Evolutionary conservation across 768 basidiomycete species (phyloP).

Genomic region (Termitomyces sp.): DNA sequence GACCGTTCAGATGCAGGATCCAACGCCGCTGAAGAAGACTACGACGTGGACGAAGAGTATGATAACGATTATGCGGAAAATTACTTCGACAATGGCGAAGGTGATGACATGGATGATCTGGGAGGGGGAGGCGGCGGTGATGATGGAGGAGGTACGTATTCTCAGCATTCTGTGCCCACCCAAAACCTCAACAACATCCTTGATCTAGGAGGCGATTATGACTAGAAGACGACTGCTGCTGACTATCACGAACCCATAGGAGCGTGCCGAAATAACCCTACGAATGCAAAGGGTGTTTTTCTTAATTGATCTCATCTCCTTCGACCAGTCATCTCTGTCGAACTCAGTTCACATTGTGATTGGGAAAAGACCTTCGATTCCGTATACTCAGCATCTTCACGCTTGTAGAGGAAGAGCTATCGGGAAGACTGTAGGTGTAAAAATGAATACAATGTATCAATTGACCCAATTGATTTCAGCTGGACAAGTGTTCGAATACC

Average conservation of each 20-base stretch:
- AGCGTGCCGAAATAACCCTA: background rate
- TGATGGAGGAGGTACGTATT: constrained; percentile 48
- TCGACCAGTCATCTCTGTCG: background rate
- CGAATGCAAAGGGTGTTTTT: no score
- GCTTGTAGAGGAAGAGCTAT: background rate
- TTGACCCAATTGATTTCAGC: no score
- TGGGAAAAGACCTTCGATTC: background rate
- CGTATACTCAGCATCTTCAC: no score
- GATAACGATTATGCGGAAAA: constrained; percentile 90
- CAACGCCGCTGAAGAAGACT: constrained; percentile 63
- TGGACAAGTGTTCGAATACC: background rate
- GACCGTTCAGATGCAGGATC: constrained; percentile 67
- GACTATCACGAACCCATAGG: background rate
- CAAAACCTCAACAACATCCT: background rate
- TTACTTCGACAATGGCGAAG: constrained; percentile 89
- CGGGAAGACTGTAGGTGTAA: no score
- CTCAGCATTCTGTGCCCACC: background rate
- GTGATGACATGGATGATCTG: constrained; percentile 72
- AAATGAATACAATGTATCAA: no score
- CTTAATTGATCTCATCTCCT: background rate
- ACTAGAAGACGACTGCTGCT: background rate
- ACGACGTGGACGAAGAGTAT: constrained; percentile 86
- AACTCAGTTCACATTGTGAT: background rate
- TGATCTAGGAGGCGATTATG: constrained; percentile 8
- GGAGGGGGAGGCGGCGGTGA: constrained; percentile 68